These are phyloP conservation scores for Avena insularis DNA, from an alignment of 176 grass and related monocot genomes.

Conservation along the genomic window DNA sequence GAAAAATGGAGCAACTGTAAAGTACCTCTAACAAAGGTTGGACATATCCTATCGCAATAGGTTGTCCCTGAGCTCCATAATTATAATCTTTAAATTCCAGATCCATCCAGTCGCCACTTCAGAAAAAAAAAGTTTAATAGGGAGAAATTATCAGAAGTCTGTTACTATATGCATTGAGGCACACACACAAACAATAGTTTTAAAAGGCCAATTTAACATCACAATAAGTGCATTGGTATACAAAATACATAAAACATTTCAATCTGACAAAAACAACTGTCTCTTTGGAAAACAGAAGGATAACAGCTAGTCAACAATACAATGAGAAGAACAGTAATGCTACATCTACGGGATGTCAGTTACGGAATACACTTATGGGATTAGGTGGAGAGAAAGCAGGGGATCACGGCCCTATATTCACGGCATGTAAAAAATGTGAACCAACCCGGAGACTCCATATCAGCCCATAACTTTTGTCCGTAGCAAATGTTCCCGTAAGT, in stretches of 20 bases:
- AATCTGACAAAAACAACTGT: not conserved
- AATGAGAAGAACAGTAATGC: too few species aligned
- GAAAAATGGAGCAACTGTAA: conserved; percentile 34
- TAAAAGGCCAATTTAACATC: not conserved
- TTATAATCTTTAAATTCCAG: conserved; percentile 93
- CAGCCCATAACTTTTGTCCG: too few species aligned
- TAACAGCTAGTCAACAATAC: too few species aligned
- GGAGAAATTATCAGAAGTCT: not conserved
- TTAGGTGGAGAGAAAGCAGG: too few species aligned
- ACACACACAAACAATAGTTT: not conserved
- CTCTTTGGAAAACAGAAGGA: too few species aligned
- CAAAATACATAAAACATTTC: not conserved
- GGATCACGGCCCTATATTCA: too few species aligned
- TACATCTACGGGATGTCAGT: too few species aligned
- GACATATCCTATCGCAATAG: conserved; percentile 66
- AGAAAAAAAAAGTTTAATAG: conserved; percentile 21
- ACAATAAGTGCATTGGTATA: not conserved
- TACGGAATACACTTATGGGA: too few species aligned
- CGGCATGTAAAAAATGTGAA: too few species aligned
- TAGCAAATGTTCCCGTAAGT: too few species aligned
- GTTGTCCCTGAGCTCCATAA: conserved; percentile 75
- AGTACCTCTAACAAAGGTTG: conserved; percentile 90
- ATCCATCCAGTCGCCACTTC: conserved; percentile 90
- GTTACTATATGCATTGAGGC: not conserved
- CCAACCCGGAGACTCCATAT: too few species aligned